phyloP scores from a whole-genome alignment of 2,329 filamentous ascomycete genomes.

The Aphanoascus verrucosus region DNA sequence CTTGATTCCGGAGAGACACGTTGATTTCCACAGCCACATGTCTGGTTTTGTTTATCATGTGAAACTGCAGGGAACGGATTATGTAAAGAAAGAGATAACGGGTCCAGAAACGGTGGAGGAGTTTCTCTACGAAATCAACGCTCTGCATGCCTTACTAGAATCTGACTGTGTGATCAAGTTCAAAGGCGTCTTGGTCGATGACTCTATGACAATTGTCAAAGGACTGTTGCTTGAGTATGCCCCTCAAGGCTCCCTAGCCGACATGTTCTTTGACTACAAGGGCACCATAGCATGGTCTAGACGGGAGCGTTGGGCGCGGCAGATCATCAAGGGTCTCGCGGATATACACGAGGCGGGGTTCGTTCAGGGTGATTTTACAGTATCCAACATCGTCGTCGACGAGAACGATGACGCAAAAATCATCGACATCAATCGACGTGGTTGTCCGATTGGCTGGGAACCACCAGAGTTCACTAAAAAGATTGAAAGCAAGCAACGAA shows the following conservation, averaged over 20 bases:
- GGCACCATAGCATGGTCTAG: slow-evolving; percentile 55
- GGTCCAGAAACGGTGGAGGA: slow-evolving; percentile 92
- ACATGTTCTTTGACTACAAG: slow-evolving; percentile 73
- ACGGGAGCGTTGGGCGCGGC: slow-evolving; percentile 76
- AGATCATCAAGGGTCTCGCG: slow-evolving; percentile 78
- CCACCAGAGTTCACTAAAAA: slow-evolving; percentile 80
- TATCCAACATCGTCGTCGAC: slow-evolving; percentile 95
- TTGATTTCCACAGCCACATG: slow-evolving; percentile 82
- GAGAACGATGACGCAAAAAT: slow-evolving; percentile 77
- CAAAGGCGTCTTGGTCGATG: slow-evolving; percentile 78
- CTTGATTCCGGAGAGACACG: slow-evolving; percentile 57
- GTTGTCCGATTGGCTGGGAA: slow-evolving; percentile 97
- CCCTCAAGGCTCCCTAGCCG: slow-evolving; percentile 74
- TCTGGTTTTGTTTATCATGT: slow-evolving; percentile 98
- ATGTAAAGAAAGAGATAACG: slow-evolving; percentile 97
- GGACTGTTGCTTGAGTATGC: slow-evolving; percentile 84
- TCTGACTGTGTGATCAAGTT: slow-evolving; percentile 74
- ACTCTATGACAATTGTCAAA: slow-evolving; percentile 61
- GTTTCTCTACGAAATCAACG: slow-evolving; percentile 95
- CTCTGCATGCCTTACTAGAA: slow-evolving; percentile 64
- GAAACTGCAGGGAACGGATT: slow-evolving; percentile 51
- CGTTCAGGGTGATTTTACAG: slow-evolving; percentile 92
- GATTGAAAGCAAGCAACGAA: slow-evolving; percentile 77
- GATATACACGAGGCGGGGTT: slow-evolving; percentile 94
- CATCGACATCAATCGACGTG: slow-evolving; percentile 93